These are phyloP conservation scores for Saturnispora mendoncae DNA, from an alignment of 805 yeast species.

Conservation along the genomic window DNA sequence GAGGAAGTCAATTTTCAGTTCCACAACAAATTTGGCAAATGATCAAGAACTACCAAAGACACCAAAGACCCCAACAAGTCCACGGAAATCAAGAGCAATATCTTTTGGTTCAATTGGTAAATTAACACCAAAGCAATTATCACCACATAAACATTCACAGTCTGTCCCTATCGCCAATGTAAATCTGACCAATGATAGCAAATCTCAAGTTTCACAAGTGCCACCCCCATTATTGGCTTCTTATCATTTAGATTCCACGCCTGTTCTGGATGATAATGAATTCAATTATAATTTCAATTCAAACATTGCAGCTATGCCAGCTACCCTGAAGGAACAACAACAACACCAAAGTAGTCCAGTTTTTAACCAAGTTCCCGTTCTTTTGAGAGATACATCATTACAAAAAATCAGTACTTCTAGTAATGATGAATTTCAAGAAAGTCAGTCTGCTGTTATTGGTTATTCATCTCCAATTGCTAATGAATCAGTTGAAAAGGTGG, in stretches of 20 bases:
- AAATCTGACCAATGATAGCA: constrained; percentile 3
- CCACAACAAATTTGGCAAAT: neutral
- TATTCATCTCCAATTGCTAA: constrained; percentile 5
- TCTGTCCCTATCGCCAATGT: constrained; percentile 8
- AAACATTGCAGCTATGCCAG: neutral
- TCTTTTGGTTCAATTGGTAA: constrained; percentile 5
- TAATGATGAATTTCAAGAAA: constrained; percentile 9
- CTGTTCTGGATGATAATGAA: constrained; percentile 1
- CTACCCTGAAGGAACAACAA: no score
- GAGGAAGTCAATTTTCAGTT: constrained; percentile 20
- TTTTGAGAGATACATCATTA: constrained; percentile 5
- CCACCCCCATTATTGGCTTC: constrained; percentile 16
- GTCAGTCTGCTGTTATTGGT: constrained; percentile 13
- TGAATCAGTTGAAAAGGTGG: constrained; percentile 6
- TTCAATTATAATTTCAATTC: neutral
- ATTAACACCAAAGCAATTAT: constrained; percentile 1
- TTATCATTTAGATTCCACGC: constrained; percentile 18
- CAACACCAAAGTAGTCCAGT: constrained; percentile 4
- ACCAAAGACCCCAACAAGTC: constrained; percentile 1
- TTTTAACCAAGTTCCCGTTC: constrained; percentile 4
- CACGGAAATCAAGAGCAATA: constrained; percentile 4
- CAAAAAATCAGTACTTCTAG: constrained; percentile 9
- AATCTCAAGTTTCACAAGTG: constrained; percentile 1
- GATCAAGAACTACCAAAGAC: neutral
- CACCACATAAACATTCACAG: constrained; percentile 12